These are phyloP conservation scores for Beta corolliflora DNA, from an alignment of 179 eudicot species.

Conservation along the genomic window DNA sequence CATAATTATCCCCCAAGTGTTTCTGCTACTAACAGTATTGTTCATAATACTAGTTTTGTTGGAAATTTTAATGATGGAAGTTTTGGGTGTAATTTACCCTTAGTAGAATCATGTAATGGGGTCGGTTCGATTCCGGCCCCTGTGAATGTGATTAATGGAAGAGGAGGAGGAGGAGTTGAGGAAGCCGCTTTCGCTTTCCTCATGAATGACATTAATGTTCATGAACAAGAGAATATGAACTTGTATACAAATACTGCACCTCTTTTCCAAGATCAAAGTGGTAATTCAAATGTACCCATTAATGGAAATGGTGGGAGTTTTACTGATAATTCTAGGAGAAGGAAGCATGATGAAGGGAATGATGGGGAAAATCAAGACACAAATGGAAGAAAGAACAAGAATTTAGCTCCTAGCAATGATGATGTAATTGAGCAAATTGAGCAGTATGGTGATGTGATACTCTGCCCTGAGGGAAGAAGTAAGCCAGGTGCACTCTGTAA, in stretches of 20 bases:
- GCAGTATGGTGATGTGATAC: constrained; percentile 60
- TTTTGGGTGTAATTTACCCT: neutral
- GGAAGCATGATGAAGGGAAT: constrained; percentile 36
- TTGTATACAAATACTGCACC: constrained; percentile 1
- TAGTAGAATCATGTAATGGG: neutral
- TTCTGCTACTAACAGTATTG: neutral
- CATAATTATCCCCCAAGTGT: neutral
- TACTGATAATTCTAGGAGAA: constrained; percentile 31
- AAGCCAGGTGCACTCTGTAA: constrained; percentile 26
- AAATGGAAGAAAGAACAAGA: constrained; percentile 46
- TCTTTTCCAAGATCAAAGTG: neutral
- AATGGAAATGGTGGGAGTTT: neutral
- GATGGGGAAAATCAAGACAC: constrained; percentile 13
- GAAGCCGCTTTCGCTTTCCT: constrained; percentile 19
- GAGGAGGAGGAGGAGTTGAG: neutral
- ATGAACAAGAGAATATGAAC: constrained; percentile 1
- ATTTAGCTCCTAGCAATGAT: constrained; percentile 38
- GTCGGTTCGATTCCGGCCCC: neutral
- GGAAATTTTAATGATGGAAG: neutral
- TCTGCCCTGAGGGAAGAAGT: constrained; percentile 41
- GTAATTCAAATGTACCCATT: neutral
- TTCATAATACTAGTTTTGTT: neutral
- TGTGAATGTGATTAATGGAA: neutral
- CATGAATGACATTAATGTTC: constrained; percentile 8
- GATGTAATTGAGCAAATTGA: constrained; percentile 43